Evolutionary conservation across 1,284 basidiomycete genomes (phyloP).

Genomic region (Apiotrichum mycotoxinovorans): DNA sequence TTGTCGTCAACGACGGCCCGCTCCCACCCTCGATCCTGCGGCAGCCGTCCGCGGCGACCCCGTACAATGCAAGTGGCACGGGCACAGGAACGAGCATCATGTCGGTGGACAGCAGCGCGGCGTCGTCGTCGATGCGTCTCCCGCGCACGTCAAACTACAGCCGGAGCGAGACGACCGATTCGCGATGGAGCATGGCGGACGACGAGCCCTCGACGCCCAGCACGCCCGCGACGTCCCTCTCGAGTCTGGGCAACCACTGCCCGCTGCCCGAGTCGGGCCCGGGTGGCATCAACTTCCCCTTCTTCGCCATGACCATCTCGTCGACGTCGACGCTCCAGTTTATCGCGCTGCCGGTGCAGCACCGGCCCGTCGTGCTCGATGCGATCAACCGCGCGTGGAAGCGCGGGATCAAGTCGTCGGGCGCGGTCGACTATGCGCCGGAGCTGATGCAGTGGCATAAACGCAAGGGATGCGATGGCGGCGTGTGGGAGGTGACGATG

Average conservation of each 20-base stretch:
- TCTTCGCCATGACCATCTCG: constrained; percentile 42
- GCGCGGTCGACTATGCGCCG: constrained; percentile 39
- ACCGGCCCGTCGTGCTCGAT: constrained; percentile 34
- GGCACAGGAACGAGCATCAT: background rate
- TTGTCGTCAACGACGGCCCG: constrained; percentile 4
- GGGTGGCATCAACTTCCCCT: constrained; percentile 28
- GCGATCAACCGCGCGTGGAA: constrained; percentile 38
- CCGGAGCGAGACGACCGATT: constrained; percentile 31
- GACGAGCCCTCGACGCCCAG: constrained; percentile 8
- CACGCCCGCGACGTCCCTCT: constrained; percentile 30
- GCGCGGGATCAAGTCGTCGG: constrained; percentile 30
- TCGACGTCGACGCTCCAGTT: constrained; percentile 40
- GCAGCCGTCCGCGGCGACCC: background rate
- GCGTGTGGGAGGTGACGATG: constrained; percentile 44
- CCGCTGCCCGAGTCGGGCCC: constrained; percentile 29
- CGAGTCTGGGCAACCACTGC: constrained; percentile 33
- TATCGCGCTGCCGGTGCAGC: constrained; percentile 35
- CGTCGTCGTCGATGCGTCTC: background rate
- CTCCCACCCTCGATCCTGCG: constrained; percentile 1
- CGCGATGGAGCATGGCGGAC: constrained; percentile 19
- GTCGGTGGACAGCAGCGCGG: constrained; percentile 1
- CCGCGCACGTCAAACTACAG: background rate
- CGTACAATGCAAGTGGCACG: background rate
- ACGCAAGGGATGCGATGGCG: constrained; percentile 43
- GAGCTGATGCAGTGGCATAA: constrained; percentile 42